Conservation (phyloP, 768 basidiomycete species). For the Sporobolomyces phaffii region DNA sequence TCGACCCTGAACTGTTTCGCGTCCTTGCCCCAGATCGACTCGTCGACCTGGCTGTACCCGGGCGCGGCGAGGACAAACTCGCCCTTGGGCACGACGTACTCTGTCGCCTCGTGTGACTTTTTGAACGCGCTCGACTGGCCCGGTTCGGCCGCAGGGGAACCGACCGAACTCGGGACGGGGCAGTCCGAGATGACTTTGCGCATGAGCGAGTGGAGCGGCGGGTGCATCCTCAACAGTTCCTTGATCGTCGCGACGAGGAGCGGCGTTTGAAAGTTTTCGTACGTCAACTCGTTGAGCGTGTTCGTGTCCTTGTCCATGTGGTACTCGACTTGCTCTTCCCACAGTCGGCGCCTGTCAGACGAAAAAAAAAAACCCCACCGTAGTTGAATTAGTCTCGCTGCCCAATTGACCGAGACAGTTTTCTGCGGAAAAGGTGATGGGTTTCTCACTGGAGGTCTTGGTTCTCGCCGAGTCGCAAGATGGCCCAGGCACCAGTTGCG, state of each 20-base stretch:
- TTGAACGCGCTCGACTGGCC: neutral
- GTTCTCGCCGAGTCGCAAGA: slow-evolving; percentile 76
- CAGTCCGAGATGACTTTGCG: slow-evolving; percentile 84
- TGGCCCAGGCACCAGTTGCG: slow-evolving; percentile 79
- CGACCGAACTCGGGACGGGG: slow-evolving; percentile 69
- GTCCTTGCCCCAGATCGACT: slow-evolving; percentile 68
- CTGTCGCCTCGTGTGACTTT: slow-evolving; percentile 50
- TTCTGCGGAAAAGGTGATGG: neutral
- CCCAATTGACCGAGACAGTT: neutral
- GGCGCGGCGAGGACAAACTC: slow-evolving; percentile 85
- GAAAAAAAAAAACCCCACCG: too few species aligned
- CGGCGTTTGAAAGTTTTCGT: slow-evolving; percentile 80
- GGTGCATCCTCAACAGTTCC: slow-evolving; percentile 86
- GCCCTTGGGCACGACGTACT: slow-evolving; percentile 82
- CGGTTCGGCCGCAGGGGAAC: slow-evolving; percentile 60
- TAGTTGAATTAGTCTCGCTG: too few species aligned
- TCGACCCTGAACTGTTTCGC: slow-evolving; percentile 63
- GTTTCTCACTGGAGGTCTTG: slow-evolving; percentile 67
- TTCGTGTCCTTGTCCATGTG: slow-evolving; percentile 61
- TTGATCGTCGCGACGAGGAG: slow-evolving; percentile 83
- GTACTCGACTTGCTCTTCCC: slow-evolving; percentile 77
- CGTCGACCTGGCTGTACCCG: slow-evolving; percentile 80
- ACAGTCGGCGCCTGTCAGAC: slow-evolving; percentile 65
- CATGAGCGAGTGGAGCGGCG: slow-evolving; percentile 92
- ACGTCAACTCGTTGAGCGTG: slow-evolving; percentile 68